Evolutionary conservation across 2,329 filamentous ascomycete species (phyloP).

Genomic region (Beauveria rudraprayagi): DNA sequence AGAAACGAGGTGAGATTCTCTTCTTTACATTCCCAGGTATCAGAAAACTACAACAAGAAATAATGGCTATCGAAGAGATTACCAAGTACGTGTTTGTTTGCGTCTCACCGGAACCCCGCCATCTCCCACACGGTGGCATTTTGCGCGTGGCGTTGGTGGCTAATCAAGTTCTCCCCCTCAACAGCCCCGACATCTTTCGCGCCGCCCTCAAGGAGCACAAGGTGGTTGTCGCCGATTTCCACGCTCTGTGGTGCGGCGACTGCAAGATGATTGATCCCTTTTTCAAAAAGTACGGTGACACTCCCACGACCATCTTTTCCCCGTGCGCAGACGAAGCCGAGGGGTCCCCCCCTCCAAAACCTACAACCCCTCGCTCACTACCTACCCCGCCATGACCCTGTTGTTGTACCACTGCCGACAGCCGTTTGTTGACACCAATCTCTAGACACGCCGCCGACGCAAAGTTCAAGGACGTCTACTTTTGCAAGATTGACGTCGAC

Average conservation of each 20-base stretch:
- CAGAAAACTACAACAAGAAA: neutral
- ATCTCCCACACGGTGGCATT: no score
- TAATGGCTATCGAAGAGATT: conserved; percentile 11
- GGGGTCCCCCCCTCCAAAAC: neutral
- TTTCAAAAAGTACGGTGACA: conserved; percentile 30
- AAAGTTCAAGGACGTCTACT: conserved; percentile 53
- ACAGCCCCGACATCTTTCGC: conserved; percentile 9
- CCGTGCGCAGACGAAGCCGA: neutral
- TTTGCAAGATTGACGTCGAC: conserved; percentile 85
- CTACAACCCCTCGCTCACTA: neutral
- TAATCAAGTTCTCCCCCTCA: neutral
- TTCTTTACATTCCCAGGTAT: neutral
- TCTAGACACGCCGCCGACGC: conserved; percentile 24
- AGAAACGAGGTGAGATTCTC: neutral
- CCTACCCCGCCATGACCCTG: conserved; percentile 8
- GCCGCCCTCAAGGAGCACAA: conserved; percentile 26
- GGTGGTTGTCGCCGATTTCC: conserved; percentile 70
- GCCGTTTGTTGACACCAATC: neutral
- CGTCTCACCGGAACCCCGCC: neutral
- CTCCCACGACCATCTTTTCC: neutral
- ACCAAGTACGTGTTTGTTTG: conserved; percentile 3
- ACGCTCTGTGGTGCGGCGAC: conserved; percentile 81
- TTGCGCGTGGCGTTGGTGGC: neutral
- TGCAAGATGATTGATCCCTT: conserved; percentile 79
- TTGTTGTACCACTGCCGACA: neutral